Base-by-base conservation (phyloP, 257 asterid genomes). In the Galeopsis tetrahit region DNA sequence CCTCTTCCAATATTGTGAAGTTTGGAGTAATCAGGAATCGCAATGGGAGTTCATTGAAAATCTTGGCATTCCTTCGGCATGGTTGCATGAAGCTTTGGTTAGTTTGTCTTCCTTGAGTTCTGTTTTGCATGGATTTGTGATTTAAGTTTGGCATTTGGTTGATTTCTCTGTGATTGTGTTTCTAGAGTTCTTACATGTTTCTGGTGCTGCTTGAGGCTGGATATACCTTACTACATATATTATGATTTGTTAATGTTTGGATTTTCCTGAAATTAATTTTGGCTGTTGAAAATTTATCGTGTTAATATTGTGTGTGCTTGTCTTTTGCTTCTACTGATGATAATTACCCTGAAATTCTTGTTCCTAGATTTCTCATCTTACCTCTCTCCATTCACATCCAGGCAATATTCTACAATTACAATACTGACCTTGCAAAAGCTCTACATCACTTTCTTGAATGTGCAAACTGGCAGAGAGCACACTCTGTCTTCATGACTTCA, bases 61-160 rank as follows among this genome's bases (percentile, higher is more conserved):
- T 59, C 84, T 95, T 21, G 99, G 96, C 65, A 83, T 95, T 78
- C 99, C 99, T 78, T 85, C 85, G 8, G 88, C 85, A 59, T 95
- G 99, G 98, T 79, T 95, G 83, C 94, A 95, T 77, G 99, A 95
- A 79, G 96, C 98, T 76, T 76, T 91, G 96, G 99, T 92, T 72
- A 89, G 97, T 82, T 48, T 7, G n/a, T 70, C 52, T 63, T 75
- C 61, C 73, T 75, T 65, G 49, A 69, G 64, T 9, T 51, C 74
- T 59, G 56, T 69, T 58, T 68, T 74, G 67, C 75, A 46, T 13
- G 4, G 31, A 46, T 44, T 72, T 46, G 15, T 66, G 13, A 3
- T 69, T 53, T 66, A 66, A 11, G 68, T 66, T 69, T 51, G 66
- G 67, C 38, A 28, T 58, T 67, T 52, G 31, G 39, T 35, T 42